Evolutionary conservation across 2,329 filamentous ascomycete species (phyloP), one percentile per base, ranked within the genome.

Genomic region (Trichoderma koningiopsis): DNA sequence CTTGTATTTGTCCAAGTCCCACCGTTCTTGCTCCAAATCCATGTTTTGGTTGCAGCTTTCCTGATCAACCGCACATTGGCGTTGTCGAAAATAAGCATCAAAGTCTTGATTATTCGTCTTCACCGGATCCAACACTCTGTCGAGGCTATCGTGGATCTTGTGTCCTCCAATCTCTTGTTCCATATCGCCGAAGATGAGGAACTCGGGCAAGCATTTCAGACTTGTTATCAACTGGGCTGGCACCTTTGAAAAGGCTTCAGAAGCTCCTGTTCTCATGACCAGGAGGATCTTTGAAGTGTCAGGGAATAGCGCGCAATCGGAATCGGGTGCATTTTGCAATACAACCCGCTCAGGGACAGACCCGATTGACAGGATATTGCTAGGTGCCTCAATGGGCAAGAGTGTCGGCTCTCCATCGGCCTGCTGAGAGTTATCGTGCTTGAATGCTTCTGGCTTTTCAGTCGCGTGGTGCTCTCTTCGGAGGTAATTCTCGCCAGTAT

Each of bases 1-100:
- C 77, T 89, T 89, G 79, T 87, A 89, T 78, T 88, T 88, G 79
- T 89, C 87, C 49, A 89, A 76, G 22, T 79, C 81, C 87, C 86
- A 89, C 1, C 81, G 81, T 27, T 81, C 77, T 71, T 73, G 68
- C 68, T 70, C 71, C 7, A 69, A 68, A 59, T 76, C 67, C 64
- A 72, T 68, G 68, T 71, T 40, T 75, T 77, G 79, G 70, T 81
- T 81, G 72, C 85, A 83, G 65, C 80, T 81, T 55, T 82, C 81
- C 57, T 83, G 81, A 43, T 83, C 81, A 62, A 81, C 75, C 31
- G 79, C 77, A 71, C 85, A 87, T 55, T 81, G 75, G 59, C 83
- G 74, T 73, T 85, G 83, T 29, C 78, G 79, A 14, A 76, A 77
- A 71, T 85, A 85, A 13, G 85, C 75, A 55, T 85, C 81, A 66